Evolutionary conservation across 2,329 filamentous ascomycete species (phyloP), one percentile per base, ranked within the genome.

Genomic region (Pseudofabraea citricarpa): DNA sequence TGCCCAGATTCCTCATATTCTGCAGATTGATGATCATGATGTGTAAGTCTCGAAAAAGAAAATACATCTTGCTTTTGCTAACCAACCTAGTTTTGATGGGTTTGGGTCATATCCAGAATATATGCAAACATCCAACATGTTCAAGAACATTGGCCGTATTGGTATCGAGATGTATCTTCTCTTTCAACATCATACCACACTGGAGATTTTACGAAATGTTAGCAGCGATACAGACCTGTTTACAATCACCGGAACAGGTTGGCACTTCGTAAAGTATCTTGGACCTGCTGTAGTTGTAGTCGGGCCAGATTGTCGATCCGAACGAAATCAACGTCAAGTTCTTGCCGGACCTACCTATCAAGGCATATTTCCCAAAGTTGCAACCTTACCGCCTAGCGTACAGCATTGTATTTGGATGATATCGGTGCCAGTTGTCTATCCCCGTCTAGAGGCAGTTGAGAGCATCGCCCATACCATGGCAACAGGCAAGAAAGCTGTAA

Each of bases 321-420:
- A 98, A 66, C 75, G 93, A 40, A 95, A 87, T 41, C 88, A 89
- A 48, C 83, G 84, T 48, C 89, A 95, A 57, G 93, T 98, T 43
- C 85, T 98, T 76, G 91, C 91, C 5, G 93, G 93, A 0, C 90
- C 90, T 35, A 97, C 93, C 1, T 98, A 98, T 61, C 93, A 98
- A 65, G 93, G 93, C 26, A 77, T 98, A 19, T 97, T 98, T 67
- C 93, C 93, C 35, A 97, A 96, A 65, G 81, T 98, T 23, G 91
- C 90, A 2, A 85, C 87, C 56, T 70, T 98, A 3, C 93, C 93
- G 1, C 86, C 89, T 0, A 93, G 86, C 56, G 90, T 98, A 8
- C 93, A 98, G 66, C 93, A 98, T 64, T 96, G 91, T 59, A 81
- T 98, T 45, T 93, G 90, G 87, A 94, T 97, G 84, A 66, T 97